Evolutionary conservation across 805 yeast species (phyloP).

Genomic region (Teunomyces aglyptinius): DNA sequence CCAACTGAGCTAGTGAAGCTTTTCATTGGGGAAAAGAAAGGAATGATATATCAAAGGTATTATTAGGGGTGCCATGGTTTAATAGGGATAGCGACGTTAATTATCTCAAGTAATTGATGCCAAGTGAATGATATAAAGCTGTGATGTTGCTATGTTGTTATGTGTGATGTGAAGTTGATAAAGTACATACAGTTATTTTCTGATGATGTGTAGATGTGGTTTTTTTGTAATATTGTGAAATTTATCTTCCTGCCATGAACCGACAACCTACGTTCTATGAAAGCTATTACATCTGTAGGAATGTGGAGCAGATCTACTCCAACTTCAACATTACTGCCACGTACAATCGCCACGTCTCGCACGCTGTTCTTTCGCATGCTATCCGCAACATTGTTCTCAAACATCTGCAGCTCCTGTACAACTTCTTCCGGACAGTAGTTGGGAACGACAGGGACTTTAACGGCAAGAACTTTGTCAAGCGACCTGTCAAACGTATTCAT

Average conservation of each 20-base stretch:
- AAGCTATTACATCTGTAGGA: conserved; percentile 20
- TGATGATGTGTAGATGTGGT: too few relatives aligned
- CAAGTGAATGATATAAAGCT: too few relatives aligned
- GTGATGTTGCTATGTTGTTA: too few relatives aligned
- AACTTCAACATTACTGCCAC: conserved; percentile 24
- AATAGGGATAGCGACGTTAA: too few relatives aligned
- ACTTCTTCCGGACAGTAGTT: conserved; percentile 14
- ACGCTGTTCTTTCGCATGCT: conserved; percentile 3
- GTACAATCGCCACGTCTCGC: conserved; percentile 11
- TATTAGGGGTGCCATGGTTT: too few relatives aligned
- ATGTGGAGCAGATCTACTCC: conserved; percentile 16
- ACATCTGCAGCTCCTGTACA: conserved; percentile 12
- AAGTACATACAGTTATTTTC: too few relatives aligned
- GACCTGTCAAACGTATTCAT: neutral
- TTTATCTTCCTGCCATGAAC: neutral
- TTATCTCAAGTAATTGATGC: too few relatives aligned
- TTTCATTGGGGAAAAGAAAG: neutral
- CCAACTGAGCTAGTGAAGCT: conserved; percentile 22
- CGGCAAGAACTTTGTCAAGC: neutral
- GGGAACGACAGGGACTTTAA: neutral
- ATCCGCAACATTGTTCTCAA: conserved; percentile 1
- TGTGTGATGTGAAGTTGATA: too few relatives aligned
- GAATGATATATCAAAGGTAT: neutral
- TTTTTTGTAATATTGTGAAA: too few relatives aligned
- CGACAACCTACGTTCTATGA: conserved; percentile 20